phyloP scores from a whole-genome alignment of 192 early-diverging fungal genomes.

The Coemansia sp. region DNA sequence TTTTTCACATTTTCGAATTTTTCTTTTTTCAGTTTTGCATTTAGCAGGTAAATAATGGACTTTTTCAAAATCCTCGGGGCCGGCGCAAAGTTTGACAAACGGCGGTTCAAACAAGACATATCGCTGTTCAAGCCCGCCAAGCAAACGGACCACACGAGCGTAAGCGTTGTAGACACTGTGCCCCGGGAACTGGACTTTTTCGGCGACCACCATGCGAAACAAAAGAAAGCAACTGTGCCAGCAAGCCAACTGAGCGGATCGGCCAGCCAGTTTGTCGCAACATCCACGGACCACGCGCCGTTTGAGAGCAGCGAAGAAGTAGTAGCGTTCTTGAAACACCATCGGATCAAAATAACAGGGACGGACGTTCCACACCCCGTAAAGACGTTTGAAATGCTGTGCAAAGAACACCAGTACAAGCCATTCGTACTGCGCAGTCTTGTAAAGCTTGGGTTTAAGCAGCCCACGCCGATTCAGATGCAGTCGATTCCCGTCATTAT shows the following conservation, averaged over 20 bases:
- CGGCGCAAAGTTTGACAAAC: slow-evolving; percentile 86
- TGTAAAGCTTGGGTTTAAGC: slow-evolving; percentile 60
- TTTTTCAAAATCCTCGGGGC: slow-evolving; percentile 83
- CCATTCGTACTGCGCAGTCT: slow-evolving; percentile 75
- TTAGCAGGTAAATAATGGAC: slow-evolving; percentile 52
- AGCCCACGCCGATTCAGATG: slow-evolving; percentile 93
- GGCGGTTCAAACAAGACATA: slow-evolving; percentile 76
- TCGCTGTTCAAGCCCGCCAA: slow-evolving; percentile 65
- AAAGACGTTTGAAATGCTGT: slow-evolving; percentile 75
- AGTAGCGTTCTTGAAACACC: slow-evolving; percentile 66
- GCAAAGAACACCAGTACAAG: slow-evolving; percentile 64
- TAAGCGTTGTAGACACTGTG: slow-evolving; percentile 29
- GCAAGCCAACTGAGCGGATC: slow-evolving; percentile 40
- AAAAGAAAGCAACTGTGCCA: slow-evolving; percentile 18
- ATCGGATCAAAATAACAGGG: slow-evolving; percentile 81
- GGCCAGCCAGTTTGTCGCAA: slow-evolving; percentile 38
- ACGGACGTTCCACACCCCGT: slow-evolving; percentile 84
- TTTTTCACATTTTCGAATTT: not conserved
- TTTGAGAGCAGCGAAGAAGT: slow-evolving; percentile 42
- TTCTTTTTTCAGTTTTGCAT: slow-evolving; percentile 4
- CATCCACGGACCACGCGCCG: slow-evolving; percentile 40
- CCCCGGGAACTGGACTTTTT: slow-evolving; percentile 47
- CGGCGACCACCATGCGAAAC: slow-evolving; percentile 24
- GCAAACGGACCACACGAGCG: slow-evolving; percentile 4
- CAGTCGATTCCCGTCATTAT: slow-evolving; percentile 84